Evolutionary conservation across 495 filamentous ascomycete genomes (phyloP), one percentile per base, ranked within the genome.

Genomic region (Aspergillus nanangensis): DNA sequence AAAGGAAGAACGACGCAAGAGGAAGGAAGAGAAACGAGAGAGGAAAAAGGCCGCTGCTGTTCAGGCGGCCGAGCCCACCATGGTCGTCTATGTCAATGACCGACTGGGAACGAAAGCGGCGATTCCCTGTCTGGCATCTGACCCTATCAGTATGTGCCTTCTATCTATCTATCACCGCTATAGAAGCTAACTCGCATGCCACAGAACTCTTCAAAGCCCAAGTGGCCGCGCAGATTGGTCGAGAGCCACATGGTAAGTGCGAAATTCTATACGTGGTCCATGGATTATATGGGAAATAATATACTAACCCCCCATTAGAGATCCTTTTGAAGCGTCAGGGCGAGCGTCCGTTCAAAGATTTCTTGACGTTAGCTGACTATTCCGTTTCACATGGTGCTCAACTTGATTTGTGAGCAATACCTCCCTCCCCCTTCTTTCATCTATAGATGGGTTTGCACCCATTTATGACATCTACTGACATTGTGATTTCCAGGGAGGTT

Each of bases 321-420:
- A 95, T 96, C 46, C 70, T 95, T 60, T 65, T 96, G 45, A 95
- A 94, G 76, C 73, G 90, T 53, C 90, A 96, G 67, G 87, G 90
- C 8, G 87, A 95, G 70, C 62, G 90, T 48, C 90, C 90, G 15
- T 95, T 96, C 61, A 94, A 94, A 72, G 90, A 95, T 58, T 75
- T 82, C 41, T 74, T 96, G 41, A 91, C 82, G 23, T 65, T 95
- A 52, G 87, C 82, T 55, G 90, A 95, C 71, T 96, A 95, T 72
- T 88, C 87, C 31, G 79, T 96, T 53, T 85, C 83, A 13, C 62
- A 89, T 66, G 90, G 90, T 34, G 88, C 92, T 53, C 88, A 95
- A 67, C 64, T 96, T 60, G 89, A 96, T 69, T 69, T 96, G 71
- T 72, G 69, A 72, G 73, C 52, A 50, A 41, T 36, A 41, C 25